phyloP scores from a whole-genome alignment of 1,284 basidiomycete genomes.

The Anthracocystis setariae region DNA sequence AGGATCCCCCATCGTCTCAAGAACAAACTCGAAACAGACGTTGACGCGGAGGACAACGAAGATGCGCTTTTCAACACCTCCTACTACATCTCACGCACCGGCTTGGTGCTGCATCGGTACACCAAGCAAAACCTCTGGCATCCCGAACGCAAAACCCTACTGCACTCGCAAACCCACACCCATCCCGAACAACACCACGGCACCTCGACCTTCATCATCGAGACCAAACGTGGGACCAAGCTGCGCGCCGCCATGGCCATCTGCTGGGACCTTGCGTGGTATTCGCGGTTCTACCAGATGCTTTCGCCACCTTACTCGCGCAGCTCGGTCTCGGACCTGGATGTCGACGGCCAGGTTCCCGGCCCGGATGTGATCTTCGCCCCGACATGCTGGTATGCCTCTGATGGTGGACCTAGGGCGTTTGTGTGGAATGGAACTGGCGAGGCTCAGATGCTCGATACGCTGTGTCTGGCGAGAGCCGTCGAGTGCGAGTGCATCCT shows the following conservation, averaged over 20 bases:
- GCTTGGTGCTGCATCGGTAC: constrained; percentile 54
- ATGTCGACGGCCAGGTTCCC: constrained; percentile 26
- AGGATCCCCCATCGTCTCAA: constrained; percentile 19
- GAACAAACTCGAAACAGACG: constrained; percentile 2
- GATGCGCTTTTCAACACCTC: constrained; percentile 62
- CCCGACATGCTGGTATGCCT: constrained; percentile 66
- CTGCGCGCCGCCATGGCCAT: constrained; percentile 58
- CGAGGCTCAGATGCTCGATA: constrained; percentile 57
- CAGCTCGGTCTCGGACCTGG: constrained; percentile 23
- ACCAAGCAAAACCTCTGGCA: constrained; percentile 67
- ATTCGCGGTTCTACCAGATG: constrained; percentile 56
- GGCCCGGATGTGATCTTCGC: constrained; percentile 65
- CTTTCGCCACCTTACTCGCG: constrained; percentile 19
- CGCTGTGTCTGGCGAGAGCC: constrained; percentile 49
- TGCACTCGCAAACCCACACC: constrained; percentile 41
- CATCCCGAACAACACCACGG: constrained; percentile 50
- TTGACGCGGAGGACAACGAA: constrained; percentile 5
- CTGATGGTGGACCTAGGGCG: constrained; percentile 57
- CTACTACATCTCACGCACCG: constrained; percentile 58
- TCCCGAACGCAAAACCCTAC: constrained; percentile 57
- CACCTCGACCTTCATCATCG: constrained; percentile 50
- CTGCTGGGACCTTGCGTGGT: constrained; percentile 66
- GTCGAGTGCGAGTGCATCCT: constrained; percentile 60
- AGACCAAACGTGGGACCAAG: constrained; percentile 53
- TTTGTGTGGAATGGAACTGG: constrained; percentile 54